Conservation (phyloP, 805 yeast species). For the Teunomyces gatunensis region DNA sequence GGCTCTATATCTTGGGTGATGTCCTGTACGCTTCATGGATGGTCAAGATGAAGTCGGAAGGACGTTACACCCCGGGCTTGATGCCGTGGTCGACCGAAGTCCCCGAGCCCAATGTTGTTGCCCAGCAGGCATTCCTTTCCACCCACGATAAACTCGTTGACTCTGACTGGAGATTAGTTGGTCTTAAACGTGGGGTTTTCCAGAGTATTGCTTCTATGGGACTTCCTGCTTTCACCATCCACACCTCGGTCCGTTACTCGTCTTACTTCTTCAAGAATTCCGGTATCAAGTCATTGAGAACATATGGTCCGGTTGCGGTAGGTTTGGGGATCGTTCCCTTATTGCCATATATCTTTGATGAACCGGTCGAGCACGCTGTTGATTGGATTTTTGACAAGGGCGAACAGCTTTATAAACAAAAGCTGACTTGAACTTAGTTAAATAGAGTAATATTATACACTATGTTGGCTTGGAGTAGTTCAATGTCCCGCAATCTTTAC, state of each 20-base stretch:
- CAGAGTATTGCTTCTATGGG: conserved; percentile 86
- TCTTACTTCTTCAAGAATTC: conserved; percentile 59
- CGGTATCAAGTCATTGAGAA: conserved; percentile 42
- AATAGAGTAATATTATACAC: conserved; percentile 3
- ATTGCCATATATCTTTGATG: conserved; percentile 75
- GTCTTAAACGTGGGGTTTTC: conserved; percentile 70
- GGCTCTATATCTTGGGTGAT: conserved; percentile 75
- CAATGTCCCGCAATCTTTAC: conserved; percentile 69
- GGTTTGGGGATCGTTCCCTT: conserved; percentile 77
- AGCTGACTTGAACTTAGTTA: background rate
- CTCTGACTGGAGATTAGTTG: conserved; percentile 66
- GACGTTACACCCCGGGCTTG: conserved; percentile 56
- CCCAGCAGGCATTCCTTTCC: conserved; percentile 30
- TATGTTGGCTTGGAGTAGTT: conserved; percentile 63
- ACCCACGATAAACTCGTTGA: conserved; percentile 32
- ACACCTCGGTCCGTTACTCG: conserved; percentile 69
- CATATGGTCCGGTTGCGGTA: conserved; percentile 75
- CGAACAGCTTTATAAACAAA: conserved; percentile 25
- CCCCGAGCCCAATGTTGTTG: conserved; percentile 36
- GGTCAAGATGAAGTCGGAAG: conserved; percentile 63
- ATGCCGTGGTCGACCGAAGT: conserved; percentile 66
- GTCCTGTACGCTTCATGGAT: conserved; percentile 73
- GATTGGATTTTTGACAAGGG: conserved; percentile 60
- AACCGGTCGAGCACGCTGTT: conserved; percentile 72
- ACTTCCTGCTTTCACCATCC: conserved; percentile 82